Base-by-base conservation (phyloP, 192 early-diverging fungal genomes). In the Entomortierella chlamydospora region DNA sequence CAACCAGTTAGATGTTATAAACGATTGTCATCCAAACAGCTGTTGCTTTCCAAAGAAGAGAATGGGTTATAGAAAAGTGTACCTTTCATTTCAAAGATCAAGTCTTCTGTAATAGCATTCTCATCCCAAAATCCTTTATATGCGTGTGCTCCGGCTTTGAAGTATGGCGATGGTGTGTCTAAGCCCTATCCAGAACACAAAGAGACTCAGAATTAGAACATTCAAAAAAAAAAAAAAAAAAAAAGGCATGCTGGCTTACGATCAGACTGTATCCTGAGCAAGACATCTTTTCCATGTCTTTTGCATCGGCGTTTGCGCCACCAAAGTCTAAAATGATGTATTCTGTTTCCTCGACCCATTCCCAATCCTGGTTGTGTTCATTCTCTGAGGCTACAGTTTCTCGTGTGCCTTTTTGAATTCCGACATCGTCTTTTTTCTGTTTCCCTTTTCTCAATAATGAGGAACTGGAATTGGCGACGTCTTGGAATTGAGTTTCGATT, bases 301-400 rank as follows among this genome's bases (percentile, higher is more conserved):
- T 50, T 22, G 53, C 61, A 34, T 61, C 56, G n/a, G 45, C 20
- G 5, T 41, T 54, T 18, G 67, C 17, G 54, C 52, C 59, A 47
- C 74, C 74, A 70, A 78, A 78, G 61, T 78, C 74, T 10, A 78
- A 42, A 28, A 78, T 23, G 10, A 78, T 51, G 39, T 78, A 70
- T 18, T 78, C 74, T 57, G 74, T 64, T 39, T 78, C 74, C 25
- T 78, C 74, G 18, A 78, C 74, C 74, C 74, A 78, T 57, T 78
- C 74, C 61, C 61, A 78, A 47, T 78, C 74, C 29, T 77, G 64
- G 11, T 42, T 45, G 26, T 51, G 43, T 6, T 59, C 34, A n/a
- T 47, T 23, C 29, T 51, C 45, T n/a, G 5, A 2, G 4, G 17
- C 33, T 37, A 23, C 43, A 22, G 34, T 37, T 37, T 4, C 34